Evolutionary conservation across 768 basidiomycete genomes (phyloP), one percentile per base, ranked within the genome.

Genomic region (Coprinopsis marcescibilis): DNA sequence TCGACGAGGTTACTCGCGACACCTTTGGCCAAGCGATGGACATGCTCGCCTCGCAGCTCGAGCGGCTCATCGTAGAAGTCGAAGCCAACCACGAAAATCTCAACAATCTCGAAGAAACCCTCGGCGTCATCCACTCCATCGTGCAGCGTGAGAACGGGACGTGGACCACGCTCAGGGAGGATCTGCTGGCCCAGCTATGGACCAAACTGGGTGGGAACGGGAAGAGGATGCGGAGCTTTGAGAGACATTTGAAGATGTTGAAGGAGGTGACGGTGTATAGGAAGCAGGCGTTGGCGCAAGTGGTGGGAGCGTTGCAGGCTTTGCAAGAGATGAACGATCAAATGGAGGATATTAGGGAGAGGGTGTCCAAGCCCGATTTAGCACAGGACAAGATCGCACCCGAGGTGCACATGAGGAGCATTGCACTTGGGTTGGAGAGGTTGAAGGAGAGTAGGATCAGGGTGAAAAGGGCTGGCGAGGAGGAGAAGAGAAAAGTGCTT

Each of bases 331-430:
- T 89, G 79, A 77, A 76, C 52, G 80, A 76, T 27, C 85, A 89
- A 51, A 79, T 89, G 71, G 85, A 86, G 57, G 85, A 86, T 35
- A 63, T 90, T 50, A 70, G 87, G 50, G 83, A 86, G 57, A 69
- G 83, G 14, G 83, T 86, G 1, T 75, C 84, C 3, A 75, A 78
- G 25, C 86, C 88, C 1, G 78, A 80, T 41, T 62, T 89, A 3
- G 60, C 76, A 10, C 80, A 77, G 3, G 62, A 75, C n/a, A 66
- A 65, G 33, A 69, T 88, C 13, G 83, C 86, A 3, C 66, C 83
- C 3, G 80, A 83, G 48, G 85, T 89, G 17, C 86, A 89, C 54
- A 79, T 89, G 63, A 76, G 76, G 65, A 86, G 81, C 49, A 86
- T 90, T 53, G 66, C 66, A 57, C 68, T 56, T 29, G 85, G 87